These are phyloP conservation scores for Bodo saltans DNA, from an alignment of 78 protist species.

Conservation along the genomic window DNA sequence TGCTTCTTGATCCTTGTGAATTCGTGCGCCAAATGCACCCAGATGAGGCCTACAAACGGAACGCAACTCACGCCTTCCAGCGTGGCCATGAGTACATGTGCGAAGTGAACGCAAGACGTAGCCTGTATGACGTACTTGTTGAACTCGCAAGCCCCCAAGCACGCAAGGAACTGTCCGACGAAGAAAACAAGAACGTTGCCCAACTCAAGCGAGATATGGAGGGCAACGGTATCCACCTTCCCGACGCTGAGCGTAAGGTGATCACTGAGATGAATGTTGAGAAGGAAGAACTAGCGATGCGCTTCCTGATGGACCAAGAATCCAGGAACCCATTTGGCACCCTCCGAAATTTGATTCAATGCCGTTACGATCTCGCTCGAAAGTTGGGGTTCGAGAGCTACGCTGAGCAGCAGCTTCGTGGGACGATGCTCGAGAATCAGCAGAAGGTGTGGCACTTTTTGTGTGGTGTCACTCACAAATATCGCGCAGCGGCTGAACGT, in stretches of 20 bases:
- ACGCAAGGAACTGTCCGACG: not conserved
- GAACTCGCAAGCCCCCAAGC: not conserved
- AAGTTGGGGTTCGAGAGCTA: conserved; percentile 1
- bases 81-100: not conserved
- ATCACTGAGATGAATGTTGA: not conserved
- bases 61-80: not conserved
- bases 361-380: conserved; percentile 1
- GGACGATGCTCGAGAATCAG: conserved; percentile 4
- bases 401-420: not conserved
- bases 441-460: conserved; percentile 15
- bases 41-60: not conserved
- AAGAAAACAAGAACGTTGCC: not conserved
- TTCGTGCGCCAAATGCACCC: not conserved
- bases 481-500: not conserved
- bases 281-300: conserved; percentile 6
- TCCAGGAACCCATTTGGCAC: not conserved
- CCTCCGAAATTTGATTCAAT: not conserved
- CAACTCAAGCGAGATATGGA: conserved; percentile 28
- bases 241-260: not conserved
- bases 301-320: not conserved
- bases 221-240: conserved; percentile 13
- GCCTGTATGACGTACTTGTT: not conserved
- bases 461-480: not conserved
- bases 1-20: conserved; percentile 10
- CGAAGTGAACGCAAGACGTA: not conserved